A percentile compares a stretch with the other conserved stretches of the same genome.
These are phyloP conservation scores for Aspergillus unguis DNA, from an alignment of 2,329 filamentous ascomycete genomes.

Conservation along the genomic window DNA sequence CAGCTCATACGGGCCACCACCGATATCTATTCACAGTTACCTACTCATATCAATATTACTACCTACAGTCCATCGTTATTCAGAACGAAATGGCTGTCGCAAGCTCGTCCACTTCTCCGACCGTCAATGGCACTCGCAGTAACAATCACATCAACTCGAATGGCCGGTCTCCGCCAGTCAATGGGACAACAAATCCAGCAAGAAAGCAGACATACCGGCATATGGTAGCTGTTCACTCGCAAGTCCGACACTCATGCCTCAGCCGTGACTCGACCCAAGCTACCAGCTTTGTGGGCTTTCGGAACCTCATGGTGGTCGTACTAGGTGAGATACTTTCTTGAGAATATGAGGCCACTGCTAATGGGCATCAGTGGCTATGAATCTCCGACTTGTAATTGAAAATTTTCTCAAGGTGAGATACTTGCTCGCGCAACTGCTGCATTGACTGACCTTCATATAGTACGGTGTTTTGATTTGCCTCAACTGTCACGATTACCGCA, in stretches of 20 bases:
- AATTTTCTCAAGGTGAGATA: slow-evolving; percentile 80
- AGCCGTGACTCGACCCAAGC: slow-evolving; percentile 73
- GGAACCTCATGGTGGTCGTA: slow-evolving; percentile 94
- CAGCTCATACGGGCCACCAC: not conserved
- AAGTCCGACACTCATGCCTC: slow-evolving; percentile 70
- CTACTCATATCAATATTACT: not conserved
- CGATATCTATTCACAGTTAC: not conserved
- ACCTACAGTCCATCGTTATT: not conserved
- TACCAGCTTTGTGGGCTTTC: slow-evolving; percentile 88
- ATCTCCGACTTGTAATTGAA: slow-evolving; percentile 90
- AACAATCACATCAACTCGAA: not conserved
- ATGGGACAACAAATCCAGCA: slow-evolving; percentile 9
- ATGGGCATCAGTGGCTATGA: slow-evolving; percentile 71
- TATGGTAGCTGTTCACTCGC: slow-evolving; percentile 79
- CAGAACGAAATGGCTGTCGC: not conserved
- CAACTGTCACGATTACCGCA: slow-evolving; percentile 80
- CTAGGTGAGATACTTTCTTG: slow-evolving; percentile 56
- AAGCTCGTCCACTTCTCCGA: not conserved
- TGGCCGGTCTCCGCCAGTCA: slow-evolving; percentile 2
- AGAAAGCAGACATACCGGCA: slow-evolving; percentile 74
- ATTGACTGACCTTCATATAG: slow-evolving; percentile 43
- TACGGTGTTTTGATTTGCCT: slow-evolving; percentile 95
- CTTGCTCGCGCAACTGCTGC: not conserved
- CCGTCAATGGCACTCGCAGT: not conserved
- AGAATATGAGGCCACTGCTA: not conserved